Base-by-base conservation (phyloP, 129 eudicot species). In the Pseudognaphalium luteoalbum region DNA sequence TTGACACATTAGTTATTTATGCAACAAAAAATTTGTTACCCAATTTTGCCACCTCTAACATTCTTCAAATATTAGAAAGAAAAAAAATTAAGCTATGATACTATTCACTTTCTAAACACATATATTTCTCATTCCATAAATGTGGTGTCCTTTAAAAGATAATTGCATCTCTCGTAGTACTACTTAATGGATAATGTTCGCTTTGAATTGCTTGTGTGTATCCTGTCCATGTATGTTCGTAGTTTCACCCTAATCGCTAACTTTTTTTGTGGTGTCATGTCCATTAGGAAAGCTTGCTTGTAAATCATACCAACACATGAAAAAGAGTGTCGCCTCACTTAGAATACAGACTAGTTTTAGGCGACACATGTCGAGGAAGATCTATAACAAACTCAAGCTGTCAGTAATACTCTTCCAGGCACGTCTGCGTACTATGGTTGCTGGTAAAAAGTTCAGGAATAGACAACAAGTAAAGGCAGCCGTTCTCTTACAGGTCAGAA, bases 381-480 rank as follows among this genome's bases (percentile, higher is more conserved):
- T 72, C 58, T 94, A 88, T 75, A 81, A 78, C 22, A 83, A 61
- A 58, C 81, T 87, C 57, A 86, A 84, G 69, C 42, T 78, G 34
- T 87, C 93, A 19, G 92, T 85, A 54, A 37, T 89, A 70, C 35
- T 83, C 66, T 63, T 94, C 75, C 99, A 94, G 83, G 83, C 92
- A 44, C 93, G 97, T 52, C 72, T 90, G 65, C 81, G 92, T 70
- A 85, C 88, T 68, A 81, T 87, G 92, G 92, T 87, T 77, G 89
- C 89, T 71, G 86, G 83, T 59, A 81, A 71, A 65, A 83, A 89
- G 61, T 89, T 94, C 73, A 86, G 93, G 83, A 70, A 37, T 71
- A 94, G 60, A 81, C 90, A 83, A 73, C 84, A 80, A 83, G 47
- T 80, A 47, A 91, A 86, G 77, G 97, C 97, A 32, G 89, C 99